A percentile compares a stretch with the other conserved stretches of the same genome.
These are phyloP conservation scores for Verticillium nonalfalfae DNA, from an alignment of 2,329 filamentous ascomycete species.

Conservation along the genomic window DNA sequence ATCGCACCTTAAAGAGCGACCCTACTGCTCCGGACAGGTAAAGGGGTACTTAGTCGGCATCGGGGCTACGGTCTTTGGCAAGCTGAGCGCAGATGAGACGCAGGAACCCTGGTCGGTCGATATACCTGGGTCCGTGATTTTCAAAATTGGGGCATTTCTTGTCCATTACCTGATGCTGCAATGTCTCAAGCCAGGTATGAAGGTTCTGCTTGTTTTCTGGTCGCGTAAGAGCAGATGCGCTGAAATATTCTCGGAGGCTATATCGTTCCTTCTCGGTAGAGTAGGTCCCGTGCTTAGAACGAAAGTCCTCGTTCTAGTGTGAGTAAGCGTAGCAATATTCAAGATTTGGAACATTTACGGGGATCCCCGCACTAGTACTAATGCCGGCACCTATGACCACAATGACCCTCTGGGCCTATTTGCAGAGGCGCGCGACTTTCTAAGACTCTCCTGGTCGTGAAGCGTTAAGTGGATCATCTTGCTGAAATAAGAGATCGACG, in stretches of 20 bases:
- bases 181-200: background rate
- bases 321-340: background rate
- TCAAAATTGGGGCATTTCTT: conserved; percentile 19
- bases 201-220: background rate
- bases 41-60: conserved; percentile 22
- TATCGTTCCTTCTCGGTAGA: background rate
- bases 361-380: background rate
- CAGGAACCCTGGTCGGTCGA: conserved; percentile 18
- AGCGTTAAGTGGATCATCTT: background rate
- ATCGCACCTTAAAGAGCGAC: conserved; percentile 28
- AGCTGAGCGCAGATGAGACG: conserved; percentile 19
- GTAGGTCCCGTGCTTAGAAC: background rate
- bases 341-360: background rate
- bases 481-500: background rate
- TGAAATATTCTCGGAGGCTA: background rate
- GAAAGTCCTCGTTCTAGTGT: background rate
- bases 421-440: background rate
- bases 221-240: background rate
- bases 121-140: conserved; percentile 17
- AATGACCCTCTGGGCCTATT: background rate
- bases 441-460: background rate
- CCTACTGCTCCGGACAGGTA: conserved; percentile 15
- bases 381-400: background rate
- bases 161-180: conserved; percentile 14
- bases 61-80: conserved; percentile 18